Evolutionary conservation across 768 basidiomycete species (phyloP), one percentile per base, ranked within the genome.

Genomic region (Kockovaella imperatae): DNA sequence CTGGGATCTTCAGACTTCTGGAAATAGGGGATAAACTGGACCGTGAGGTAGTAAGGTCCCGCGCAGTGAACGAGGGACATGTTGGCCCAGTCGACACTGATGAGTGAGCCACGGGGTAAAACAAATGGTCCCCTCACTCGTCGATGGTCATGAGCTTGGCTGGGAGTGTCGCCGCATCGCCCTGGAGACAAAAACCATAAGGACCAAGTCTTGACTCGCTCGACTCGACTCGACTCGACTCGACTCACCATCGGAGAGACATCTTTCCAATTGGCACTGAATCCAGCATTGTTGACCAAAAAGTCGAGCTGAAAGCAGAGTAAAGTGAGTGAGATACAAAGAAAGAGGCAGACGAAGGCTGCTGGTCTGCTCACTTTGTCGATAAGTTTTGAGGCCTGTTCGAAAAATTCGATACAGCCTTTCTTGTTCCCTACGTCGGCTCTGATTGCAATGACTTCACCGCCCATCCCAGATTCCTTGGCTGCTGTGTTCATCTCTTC

Each of bases 221-320:
- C 29, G 42, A 31, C 26, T 34, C 11, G 4, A 5, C n/a, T 18
- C 14, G 3, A 21, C 18, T 11, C 18, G 31, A 10, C 13, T 30
- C 40, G 13, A 49, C 39, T 34, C 25, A 54, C 52, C 47, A 42
- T n/a, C 44, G 38, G 42, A 50, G 40, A 42, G 40, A 7, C 13
- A 26, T 42, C 46, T 44, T 52, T 57, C 58, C 67, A 69, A 18
- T 51, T 53, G 18, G 34, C 48, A 1, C 56, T 57, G 42, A 54
- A 57, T 3, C 67, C 67, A 34, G 67, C 67, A 41, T 63, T 64
- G 51, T 69, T 69, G 52, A 69, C 55, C 20, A 66, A 50, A 17
- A 51, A 52, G 35, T 66, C 67, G 42, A 64, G 51, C 62, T 60
- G 35, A 25, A 14, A 40, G 10, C 17, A 4, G 24, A 6, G 35